phyloP scores from a whole-genome alignment of 345 rosid species.

The Abelmoschus esculentus region DNA sequence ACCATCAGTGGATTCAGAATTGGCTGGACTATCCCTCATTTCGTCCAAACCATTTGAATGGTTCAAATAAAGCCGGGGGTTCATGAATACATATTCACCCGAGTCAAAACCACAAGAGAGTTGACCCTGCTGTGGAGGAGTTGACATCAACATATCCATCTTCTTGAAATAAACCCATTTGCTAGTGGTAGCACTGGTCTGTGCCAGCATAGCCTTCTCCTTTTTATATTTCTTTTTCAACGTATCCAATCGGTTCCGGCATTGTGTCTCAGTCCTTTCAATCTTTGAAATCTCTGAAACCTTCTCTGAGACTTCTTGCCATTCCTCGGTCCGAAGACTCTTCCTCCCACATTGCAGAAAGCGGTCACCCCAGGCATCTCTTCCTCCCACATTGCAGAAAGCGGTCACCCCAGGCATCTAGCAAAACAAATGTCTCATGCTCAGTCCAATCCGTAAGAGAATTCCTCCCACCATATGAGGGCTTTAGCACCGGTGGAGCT shows the following conservation, averaged over 20 bases:
- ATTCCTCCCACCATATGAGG: slow-evolving; percentile 54
- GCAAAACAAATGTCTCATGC: slow-evolving; percentile 69
- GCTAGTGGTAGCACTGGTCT: slow-evolving; percentile 36
- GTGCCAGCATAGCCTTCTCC: slow-evolving; percentile 55
- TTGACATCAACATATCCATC: slow-evolving; percentile 71
- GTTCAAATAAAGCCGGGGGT: slow-evolving; percentile 52
- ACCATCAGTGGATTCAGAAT: slow-evolving; percentile 48
- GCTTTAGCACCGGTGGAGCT: slow-evolving; percentile 25
- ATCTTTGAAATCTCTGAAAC: slow-evolving; percentile 67
- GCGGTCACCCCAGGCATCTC: slow-evolving; percentile 88
- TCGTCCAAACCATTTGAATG: slow-evolving; percentile 72
- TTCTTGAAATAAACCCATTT: slow-evolving; percentile 86
- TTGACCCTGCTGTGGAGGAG: slow-evolving; percentile 59
- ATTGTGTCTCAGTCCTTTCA: slow-evolving; percentile 76
- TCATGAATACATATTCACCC: slow-evolving; percentile 73
- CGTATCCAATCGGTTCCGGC: slow-evolving; percentile 77
- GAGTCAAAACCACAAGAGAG: slow-evolving; percentile 91
- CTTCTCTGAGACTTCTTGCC: slow-evolving; percentile 94
- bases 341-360: slow-evolving; percentile 78
- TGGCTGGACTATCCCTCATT: slow-evolving; percentile 86
- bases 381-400: slow-evolving; percentile 78
- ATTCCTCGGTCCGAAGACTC: slow-evolving; percentile 87
- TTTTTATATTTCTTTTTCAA: slow-evolving; percentile 93
- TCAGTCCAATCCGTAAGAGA: slow-evolving; percentile 81
- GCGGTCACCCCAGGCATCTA: slow-evolving; percentile 90